These are phyloP conservation scores for Linum tenue DNA, from an alignment of 345 rosid genomes.

Conservation along the genomic window DNA sequence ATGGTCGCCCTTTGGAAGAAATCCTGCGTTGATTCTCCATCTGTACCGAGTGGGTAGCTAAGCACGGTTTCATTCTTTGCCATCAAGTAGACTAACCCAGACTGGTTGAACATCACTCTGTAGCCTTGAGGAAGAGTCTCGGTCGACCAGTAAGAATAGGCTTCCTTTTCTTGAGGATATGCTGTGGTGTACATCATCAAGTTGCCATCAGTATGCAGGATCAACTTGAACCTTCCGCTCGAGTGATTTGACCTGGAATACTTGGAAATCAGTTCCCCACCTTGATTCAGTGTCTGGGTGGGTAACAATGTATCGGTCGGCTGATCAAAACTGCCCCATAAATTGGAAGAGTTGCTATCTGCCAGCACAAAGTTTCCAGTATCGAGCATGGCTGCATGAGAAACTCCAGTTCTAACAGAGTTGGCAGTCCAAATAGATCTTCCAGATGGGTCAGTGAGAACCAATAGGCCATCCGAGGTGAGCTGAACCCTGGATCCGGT, in stretches of 20 bases:
- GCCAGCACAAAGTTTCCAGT: constrained; percentile 13
- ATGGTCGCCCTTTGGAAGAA: constrained; percentile 23
- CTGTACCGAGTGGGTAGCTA: neutral
- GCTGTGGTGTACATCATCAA: constrained; percentile 14
- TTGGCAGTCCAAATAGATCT: constrained; percentile 9
- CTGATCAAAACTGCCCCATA: constrained; percentile 18
- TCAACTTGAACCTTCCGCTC: constrained; percentile 23
- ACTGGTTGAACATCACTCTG: constrained; percentile 17
- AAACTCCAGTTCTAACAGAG: neutral
- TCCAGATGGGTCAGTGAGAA: constrained; percentile 6
- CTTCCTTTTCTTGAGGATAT: constrained; percentile 6
- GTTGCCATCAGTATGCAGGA: constrained; percentile 12
- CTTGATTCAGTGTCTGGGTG: constrained; percentile 1
- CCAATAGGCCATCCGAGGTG: neutral
- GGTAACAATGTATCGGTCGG: constrained; percentile 17
- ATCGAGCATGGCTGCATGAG: constrained; percentile 12
- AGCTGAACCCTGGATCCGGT: constrained; percentile 9
- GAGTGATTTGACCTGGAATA: constrained; percentile 11
- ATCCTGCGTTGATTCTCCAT: neutral
- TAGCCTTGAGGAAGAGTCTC: neutral
- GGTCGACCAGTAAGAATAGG: neutral
- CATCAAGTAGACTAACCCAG: neutral
- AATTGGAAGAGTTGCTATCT: neutral
- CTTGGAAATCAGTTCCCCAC: constrained; percentile 11
- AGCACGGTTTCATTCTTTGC: neutral